Evolutionary conservation across 179 eudicot genomes (phyloP).

Genomic region (Beta macrorhiza): DNA sequence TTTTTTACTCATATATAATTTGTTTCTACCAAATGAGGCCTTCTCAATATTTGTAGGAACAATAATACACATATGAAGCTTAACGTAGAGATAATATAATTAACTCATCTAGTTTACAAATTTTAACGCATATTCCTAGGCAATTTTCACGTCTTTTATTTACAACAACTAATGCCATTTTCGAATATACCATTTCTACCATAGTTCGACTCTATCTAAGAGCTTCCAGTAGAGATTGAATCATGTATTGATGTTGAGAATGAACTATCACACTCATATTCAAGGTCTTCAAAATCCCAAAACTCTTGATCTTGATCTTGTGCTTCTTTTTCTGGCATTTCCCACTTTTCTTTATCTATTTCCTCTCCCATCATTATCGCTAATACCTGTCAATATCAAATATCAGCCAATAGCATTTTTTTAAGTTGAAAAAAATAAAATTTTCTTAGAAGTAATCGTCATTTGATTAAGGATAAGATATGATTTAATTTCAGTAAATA

Average conservation of each 20-base stretch:
- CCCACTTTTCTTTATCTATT: conserved; percentile 57
- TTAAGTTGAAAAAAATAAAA: too few species aligned
- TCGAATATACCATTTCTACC: neutral
- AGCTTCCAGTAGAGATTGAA: conserved; percentile 50
- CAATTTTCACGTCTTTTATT: neutral
- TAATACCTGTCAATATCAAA: conserved; percentile 46
- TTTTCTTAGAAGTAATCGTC: too few species aligned
- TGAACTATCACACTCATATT: conserved; percentile 54
- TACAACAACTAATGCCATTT: neutral
- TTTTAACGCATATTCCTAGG: neutral
- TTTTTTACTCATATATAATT: neutral
- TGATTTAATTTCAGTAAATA: too few species aligned
- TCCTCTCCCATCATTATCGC: conserved; percentile 58
- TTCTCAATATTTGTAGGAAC: neutral
- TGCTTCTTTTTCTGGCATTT: conserved; percentile 67
- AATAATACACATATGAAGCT: neutral
- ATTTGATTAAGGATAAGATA: too few species aligned
- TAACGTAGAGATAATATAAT: neutral
- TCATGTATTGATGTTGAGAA: conserved; percentile 53
- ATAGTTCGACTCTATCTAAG: conserved; percentile 26
- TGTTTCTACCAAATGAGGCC: neutral
- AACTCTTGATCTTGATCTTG: conserved; percentile 54
- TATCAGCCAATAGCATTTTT: too few species aligned
- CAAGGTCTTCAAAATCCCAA: conserved; percentile 83
- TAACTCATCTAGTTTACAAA: neutral